A percentile compares a stretch with the other conserved stretches of the same genome.
phyloP scores from a whole-genome alignment of 768 basidiomycete species.

The Naematelia encephala region DNA sequence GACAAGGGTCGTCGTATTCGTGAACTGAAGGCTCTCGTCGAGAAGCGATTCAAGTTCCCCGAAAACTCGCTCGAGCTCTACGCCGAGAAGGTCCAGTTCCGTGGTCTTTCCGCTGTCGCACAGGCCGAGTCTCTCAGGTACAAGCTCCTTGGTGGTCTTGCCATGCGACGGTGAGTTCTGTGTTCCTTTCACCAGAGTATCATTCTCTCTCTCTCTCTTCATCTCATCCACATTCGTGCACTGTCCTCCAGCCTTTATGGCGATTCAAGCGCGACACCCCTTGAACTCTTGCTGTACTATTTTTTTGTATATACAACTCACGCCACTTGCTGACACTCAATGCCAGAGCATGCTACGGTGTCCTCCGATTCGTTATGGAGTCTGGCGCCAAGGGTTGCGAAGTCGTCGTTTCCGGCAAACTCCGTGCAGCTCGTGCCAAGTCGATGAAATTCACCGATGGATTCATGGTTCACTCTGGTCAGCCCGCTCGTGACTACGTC shows the following conservation, averaged over 20 bases:
- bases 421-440: conserved; percentile 99
- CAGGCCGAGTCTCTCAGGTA: conserved; percentile 98
- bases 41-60: conserved; percentile 99
- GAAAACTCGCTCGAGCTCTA: conserved; percentile 98
- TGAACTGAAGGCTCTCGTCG: conserved; percentile 95
- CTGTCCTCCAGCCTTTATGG: not conserved
- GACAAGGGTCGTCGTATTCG: conserved; percentile 99
- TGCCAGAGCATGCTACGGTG: conserved; percentile 92
- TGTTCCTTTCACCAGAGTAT: too few species aligned
- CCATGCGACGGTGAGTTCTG: conserved; percentile 81
- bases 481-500: conserved; percentile 93
- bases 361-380: conserved; percentile 99
- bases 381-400: conserved; percentile 99
- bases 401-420: conserved; percentile 98
- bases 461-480: conserved; percentile 82
- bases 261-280: not conserved
- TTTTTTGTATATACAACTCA: not conserved
- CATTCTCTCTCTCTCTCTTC: not conserved
- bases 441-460: conserved; percentile 99
- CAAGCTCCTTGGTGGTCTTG: conserved; percentile 98
- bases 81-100: conserved; percentile 98
- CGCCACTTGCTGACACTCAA: not conserved
- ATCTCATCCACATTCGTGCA: not conserved
- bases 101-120: conserved; percentile 95
- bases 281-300: too few species aligned